These are phyloP conservation scores for Geum urbanum DNA, from an alignment of 306 rosid species.

Conservation along the genomic window DNA sequence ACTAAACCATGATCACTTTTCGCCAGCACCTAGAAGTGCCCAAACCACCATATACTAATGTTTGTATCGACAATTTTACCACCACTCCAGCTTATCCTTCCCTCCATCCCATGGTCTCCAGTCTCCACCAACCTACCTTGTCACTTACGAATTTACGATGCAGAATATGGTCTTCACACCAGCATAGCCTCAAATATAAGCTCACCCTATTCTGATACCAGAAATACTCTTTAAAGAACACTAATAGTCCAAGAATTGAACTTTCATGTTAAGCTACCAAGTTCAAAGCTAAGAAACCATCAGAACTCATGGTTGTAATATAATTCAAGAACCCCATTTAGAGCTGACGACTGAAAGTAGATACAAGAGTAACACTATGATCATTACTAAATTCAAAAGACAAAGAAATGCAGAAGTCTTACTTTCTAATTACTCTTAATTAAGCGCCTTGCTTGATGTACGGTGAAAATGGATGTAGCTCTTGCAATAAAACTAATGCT, in stretches of 20 bases:
- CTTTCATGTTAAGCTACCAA: neutral
- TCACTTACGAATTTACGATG: neutral
- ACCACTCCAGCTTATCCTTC: neutral
- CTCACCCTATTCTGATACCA: neutral
- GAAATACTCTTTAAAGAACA: neutral
- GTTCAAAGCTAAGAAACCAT: neutral
- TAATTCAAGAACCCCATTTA: neutral
- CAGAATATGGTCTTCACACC: neutral
- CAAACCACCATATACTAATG: neutral
- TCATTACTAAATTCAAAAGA: neutral
- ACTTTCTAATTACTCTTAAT: conserved; percentile 71
- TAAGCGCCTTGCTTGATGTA: conserved; percentile 78
- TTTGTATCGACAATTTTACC: neutral
- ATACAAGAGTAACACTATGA: neutral
- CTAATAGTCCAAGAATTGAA: neutral
- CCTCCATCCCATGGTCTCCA: neutral
- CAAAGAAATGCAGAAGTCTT: conserved; percentile 18
- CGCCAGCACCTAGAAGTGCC: neutral
- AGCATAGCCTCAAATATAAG: neutral
- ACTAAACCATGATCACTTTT: neutral
- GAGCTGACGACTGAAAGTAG: neutral
- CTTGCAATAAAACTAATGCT: conserved; percentile 43
- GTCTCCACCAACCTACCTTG: neutral
- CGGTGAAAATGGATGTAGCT: conserved; percentile 53
- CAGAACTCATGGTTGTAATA: neutral